Conservation (phyloP, 441 rosid species). For the Populus hybrid region DNA sequence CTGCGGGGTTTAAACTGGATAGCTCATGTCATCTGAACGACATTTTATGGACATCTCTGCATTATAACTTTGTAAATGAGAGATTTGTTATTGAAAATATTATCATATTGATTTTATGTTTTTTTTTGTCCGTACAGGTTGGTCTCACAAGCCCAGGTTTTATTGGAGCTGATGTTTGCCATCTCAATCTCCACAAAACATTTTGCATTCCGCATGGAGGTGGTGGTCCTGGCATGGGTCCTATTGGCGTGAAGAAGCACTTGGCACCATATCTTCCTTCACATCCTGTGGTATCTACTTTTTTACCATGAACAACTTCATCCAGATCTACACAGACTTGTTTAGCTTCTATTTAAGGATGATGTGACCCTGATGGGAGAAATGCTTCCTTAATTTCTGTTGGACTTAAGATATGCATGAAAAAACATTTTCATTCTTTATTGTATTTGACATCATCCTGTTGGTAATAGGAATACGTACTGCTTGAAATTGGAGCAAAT, state of each 20-base stretch:
- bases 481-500: background rate
- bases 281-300: slow-evolving; percentile 80
- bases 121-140: slow-evolving; percentile 48
- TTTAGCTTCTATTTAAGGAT: background rate
- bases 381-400: slow-evolving; percentile 6
- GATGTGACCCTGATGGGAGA: slow-evolving; percentile 2
- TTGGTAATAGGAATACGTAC: background rate
- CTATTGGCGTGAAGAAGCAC: slow-evolving; percentile 94
- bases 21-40: background rate
- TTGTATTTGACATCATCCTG: background rate
- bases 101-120: slow-evolving; percentile 15
- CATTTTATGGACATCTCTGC: background rate
- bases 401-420: background rate
- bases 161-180: slow-evolving; percentile 98
- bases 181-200: slow-evolving; percentile 95
- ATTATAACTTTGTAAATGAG: background rate
- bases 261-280: slow-evolving; percentile 94
- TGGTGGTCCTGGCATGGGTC: slow-evolving; percentile 99
- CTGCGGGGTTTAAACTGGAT: background rate
- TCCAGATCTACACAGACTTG: background rate
- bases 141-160: slow-evolving; percentile 97
- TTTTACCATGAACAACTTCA: slow-evolving; percentile 6
- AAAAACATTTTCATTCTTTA: background rate
- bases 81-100: background rate
- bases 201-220: slow-evolving; percentile 99